phyloP scores from a whole-genome alignment of 441 rosid genomes.

The Heliophila coronopifolia region DNA sequence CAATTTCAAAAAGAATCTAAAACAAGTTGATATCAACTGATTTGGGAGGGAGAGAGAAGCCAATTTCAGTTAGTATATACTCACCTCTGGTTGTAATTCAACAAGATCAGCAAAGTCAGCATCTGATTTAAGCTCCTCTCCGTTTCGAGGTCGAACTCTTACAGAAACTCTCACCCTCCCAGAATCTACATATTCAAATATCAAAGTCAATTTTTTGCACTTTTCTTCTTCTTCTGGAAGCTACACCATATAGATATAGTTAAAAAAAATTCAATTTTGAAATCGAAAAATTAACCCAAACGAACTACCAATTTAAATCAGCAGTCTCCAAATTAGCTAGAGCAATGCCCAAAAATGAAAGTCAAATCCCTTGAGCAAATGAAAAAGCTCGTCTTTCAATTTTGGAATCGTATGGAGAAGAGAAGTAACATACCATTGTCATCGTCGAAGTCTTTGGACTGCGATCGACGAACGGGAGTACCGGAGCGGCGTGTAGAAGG shows the following conservation, averaged over 20 bases:
- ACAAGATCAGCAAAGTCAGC: conserved; percentile 84
- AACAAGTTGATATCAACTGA: no score
- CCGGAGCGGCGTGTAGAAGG: conserved; percentile 48
- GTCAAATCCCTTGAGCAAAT: neutral
- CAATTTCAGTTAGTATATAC: neutral
- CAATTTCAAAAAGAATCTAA: no score
- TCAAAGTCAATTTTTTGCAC: conserved; percentile 6
- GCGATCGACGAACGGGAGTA: conserved; percentile 49
- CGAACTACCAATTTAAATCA: neutral
- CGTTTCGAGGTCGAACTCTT: conserved; percentile 68
- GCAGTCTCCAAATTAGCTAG: neutral
- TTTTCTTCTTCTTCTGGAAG: no score
- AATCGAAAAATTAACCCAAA: no score
- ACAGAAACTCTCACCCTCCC: conserved; percentile 89
- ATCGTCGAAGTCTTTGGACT: conserved; percentile 35
- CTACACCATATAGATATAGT: no score
- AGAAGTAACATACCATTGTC: conserved; percentile 34
- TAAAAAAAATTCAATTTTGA: no score
- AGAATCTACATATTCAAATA: conserved; percentile 37
- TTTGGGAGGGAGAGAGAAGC: no score
- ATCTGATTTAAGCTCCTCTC: conserved; percentile 62
- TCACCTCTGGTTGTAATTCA: conserved; percentile 81
- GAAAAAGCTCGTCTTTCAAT: neutral
- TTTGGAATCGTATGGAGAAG: neutral
- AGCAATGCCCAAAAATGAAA: conserved; percentile 7